Percentiles rank a stretch among this genome's conserved stretches.
phyloP scores from a whole-genome alignment of 371 early-diverging fungal species.

The Apophysomyces sp. region DNA sequence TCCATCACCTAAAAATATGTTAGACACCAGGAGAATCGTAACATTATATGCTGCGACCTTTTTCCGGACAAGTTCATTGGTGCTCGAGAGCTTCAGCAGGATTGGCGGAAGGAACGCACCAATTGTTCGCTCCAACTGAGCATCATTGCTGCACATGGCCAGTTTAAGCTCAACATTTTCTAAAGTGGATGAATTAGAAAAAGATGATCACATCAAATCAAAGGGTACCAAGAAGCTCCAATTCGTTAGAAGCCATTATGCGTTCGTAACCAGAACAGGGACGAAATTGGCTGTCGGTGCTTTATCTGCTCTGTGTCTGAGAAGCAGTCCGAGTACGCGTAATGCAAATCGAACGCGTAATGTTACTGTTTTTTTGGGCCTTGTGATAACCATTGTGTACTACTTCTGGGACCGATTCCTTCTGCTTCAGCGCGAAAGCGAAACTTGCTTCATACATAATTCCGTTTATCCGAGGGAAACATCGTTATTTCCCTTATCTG shows the following conservation, averaged over 20 bases:
- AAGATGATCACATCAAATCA: not conserved
- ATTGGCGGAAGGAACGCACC: slow-evolving; percentile 73
- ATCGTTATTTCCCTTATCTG: too few relatives aligned
- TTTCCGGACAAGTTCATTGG: slow-evolving; percentile 49
- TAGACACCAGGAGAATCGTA: not conserved
- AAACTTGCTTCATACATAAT: too few relatives aligned
- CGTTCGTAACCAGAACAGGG: not conserved
- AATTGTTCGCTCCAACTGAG: slow-evolving; percentile 71
- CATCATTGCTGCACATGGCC: slow-evolving; percentile 79
- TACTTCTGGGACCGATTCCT: too few relatives aligned
- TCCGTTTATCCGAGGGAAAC: too few relatives aligned
- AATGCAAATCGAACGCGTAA: not conserved
- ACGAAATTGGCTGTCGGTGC: not conserved
- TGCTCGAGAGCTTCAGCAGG: slow-evolving; percentile 69
- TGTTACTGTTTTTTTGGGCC: too few relatives aligned
- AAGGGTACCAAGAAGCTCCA: not conserved
- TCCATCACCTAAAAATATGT: slow-evolving; percentile 60
- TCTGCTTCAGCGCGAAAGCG: too few relatives aligned
- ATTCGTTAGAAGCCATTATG: not conserved
- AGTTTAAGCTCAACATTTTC: slow-evolving; percentile 86
- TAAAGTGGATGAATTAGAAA: slow-evolving; percentile 10
- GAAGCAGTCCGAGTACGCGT: not conserved
- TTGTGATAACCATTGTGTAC: not conserved
- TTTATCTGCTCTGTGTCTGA: not conserved
- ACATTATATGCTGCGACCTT: slow-evolving; percentile 27